Percentiles rank a stretch among this genome's conserved stretches.
Conservation (phyloP, 2,329 filamentous ascomycete species). For the Penicillium sp. region DNA sequence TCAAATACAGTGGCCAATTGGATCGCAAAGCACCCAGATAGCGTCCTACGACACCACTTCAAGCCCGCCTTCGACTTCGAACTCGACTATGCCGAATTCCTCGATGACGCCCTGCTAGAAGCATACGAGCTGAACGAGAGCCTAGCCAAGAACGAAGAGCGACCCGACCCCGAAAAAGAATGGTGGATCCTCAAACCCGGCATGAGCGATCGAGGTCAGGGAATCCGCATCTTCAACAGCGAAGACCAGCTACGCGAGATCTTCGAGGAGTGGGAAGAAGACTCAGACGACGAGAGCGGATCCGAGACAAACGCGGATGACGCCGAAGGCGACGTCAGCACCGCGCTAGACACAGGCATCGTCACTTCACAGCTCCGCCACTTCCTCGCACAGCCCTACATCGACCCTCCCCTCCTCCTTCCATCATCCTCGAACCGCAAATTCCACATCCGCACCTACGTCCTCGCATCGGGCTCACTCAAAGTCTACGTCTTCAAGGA, state of each 20-base stretch:
- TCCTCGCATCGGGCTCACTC: conserved; percentile 74
- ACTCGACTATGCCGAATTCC: conserved; percentile 92
- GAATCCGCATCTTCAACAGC: conserved; percentile 82
- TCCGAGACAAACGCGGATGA: conserved; percentile 42
- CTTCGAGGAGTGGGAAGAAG: conserved; percentile 86
- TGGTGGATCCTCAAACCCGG: conserved; percentile 99
- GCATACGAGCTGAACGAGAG: conserved; percentile 82
- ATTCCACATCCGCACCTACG: conserved; percentile 93
- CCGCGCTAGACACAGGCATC: conserved; percentile 54
- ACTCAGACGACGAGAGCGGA: conserved; percentile 51
- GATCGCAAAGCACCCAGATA: conserved; percentile 76
- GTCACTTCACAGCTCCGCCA: conserved; percentile 89
- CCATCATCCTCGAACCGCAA: conserved; percentile 65
- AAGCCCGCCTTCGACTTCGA: conserved; percentile 83
- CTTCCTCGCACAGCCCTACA: conserved; percentile 94
- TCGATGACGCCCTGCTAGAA: conserved; percentile 89
- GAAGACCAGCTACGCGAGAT: conserved; percentile 80
- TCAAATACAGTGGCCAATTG: conserved; percentile 79
- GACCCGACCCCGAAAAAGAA: conserved; percentile 63
- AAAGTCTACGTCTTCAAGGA: conserved; percentile 80
- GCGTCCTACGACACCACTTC: conserved; percentile 66
- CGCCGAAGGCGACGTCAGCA: conserved; percentile 17
- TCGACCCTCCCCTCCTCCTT: conserved; percentile 79
- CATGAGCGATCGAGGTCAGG: conserved; percentile 95
- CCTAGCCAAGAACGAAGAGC: conserved; percentile 64